Base-by-base conservation (phyloP, 75 land plant genomes). In the Pseudotsuga menziesii region DNA sequence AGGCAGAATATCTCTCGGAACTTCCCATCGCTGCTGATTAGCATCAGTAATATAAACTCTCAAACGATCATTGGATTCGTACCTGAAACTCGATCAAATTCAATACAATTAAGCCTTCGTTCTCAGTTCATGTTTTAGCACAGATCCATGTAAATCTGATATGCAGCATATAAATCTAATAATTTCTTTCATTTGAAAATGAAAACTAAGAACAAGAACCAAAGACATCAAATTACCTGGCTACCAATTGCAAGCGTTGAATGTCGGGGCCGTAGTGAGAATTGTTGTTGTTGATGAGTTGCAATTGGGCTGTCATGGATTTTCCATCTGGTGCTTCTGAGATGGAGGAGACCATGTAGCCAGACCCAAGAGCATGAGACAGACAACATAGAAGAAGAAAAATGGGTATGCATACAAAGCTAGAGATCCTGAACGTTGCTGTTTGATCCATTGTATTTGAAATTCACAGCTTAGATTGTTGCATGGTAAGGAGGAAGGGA, bases 41-140 rank as follows among this genome's bases (percentile, higher is more conserved):
- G 87, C 83, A 71, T 95, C 93, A 4, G 95, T 91, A 64, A 93
- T 93, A 56, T 89, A 85, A 26, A 95, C 88, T 64, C 91, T 86
- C 82, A 95, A 58, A 15, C 89, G 82, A 12, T 84, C 78, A 2
- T 75, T 44, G 16, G 88, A 83, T 63, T 91, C 98, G 77, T 87
- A 76, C 80, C 95, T 94, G 48, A 41, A 41, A 41, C 0, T 41
- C 48, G 48, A 41, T 41, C 48, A 41, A 41, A 5, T 5, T 41
- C 48, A 41, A 4, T 41, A 41, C 48, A 41, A 6, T 41, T 41
- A 41, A 41, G 48, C 48, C 48, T 6, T 41, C 5, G 5, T 41
- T 41, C 48, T 41, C 5, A 5, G 48, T 41, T 41, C 6, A 6
- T 29, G 32, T 41, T 5, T 6, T 41, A 5, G 5, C 5, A 41